These are phyloP conservation scores for Mycena belliarum DNA, from an alignment of 768 basidiomycete species.

Conservation along the genomic window DNA sequence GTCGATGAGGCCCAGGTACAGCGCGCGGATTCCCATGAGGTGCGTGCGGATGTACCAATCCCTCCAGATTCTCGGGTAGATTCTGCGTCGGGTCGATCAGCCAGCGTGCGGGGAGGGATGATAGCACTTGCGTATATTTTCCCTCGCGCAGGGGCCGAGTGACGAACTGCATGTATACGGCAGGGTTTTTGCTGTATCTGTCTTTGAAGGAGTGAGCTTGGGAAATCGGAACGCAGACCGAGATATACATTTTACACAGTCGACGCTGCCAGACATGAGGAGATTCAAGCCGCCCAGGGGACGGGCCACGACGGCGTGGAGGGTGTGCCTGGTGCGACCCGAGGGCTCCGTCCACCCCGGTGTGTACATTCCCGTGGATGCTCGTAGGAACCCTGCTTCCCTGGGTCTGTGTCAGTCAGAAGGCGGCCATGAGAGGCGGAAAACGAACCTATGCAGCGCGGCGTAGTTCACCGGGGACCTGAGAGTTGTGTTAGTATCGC, in stretches of 20 bases:
- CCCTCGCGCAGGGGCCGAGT: not conserved
- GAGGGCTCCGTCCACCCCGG: not conserved
- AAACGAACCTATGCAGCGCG: not conserved
- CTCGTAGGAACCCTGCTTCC: slow-evolving; percentile 4
- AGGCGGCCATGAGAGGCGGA: not conserved
- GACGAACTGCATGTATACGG: slow-evolving; percentile 17
- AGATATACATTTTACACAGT: slow-evolving; percentile 14
- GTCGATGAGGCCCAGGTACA: slow-evolving; percentile 18
- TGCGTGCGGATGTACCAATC: slow-evolving; percentile 17
- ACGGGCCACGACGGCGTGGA: slow-evolving; percentile 17
- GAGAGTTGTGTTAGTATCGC: not conserved
- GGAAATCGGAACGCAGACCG: not conserved
- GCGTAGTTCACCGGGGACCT: not conserved
- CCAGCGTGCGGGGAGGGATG: not conserved
- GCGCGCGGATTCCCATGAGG: slow-evolving; percentile 12
- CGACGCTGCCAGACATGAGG: slow-evolving; percentile 15
- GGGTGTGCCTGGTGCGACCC: not conserved
- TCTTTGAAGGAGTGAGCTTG: not conserved
- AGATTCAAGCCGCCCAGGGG: slow-evolving; percentile 20
- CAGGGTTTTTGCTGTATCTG: not conserved
- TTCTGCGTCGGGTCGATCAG: not conserved
- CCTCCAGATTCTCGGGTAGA: slow-evolving; percentile 9
- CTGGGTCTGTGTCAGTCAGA: not conserved
- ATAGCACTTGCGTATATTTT: not conserved
- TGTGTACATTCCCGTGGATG: slow-evolving; percentile 7